Evolutionary conservation across 2,329 filamentous ascomycete species (phyloP), one percentile per base, ranked within the genome.

Genomic region (Cordyceps cateniannulata): DNA sequence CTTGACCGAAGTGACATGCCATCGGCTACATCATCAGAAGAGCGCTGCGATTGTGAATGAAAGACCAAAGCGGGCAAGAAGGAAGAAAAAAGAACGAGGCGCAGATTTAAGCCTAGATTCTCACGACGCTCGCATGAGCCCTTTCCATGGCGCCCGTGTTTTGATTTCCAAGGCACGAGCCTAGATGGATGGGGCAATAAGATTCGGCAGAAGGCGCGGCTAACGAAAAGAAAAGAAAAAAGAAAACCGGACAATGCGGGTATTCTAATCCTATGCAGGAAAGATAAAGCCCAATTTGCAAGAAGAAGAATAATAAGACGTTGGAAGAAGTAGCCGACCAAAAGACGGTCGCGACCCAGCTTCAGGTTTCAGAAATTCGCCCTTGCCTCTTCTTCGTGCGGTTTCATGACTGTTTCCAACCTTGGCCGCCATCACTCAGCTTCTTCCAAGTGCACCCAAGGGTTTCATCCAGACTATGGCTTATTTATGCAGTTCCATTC

Each of bases 81-180:
- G 7, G 10, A 48, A 3, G 12, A 16, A 20, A 40, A 14, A n/a
- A n/a, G n/a, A 2, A 25, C n/a, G 6, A 42, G 24, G 27, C 54
- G 42, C 54, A 57, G 54, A 57, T 57, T 57, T 40, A 16, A n/a
- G 54, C 27, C 29, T 2, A 57, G 54, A 57, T 57, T 16, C 20
- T 20, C 27, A 57, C 54, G 45, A 57, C 54, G 48, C 54, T 49
- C 18, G 14, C 27, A 24, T 57, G 45, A 35, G 54, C 29, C 20
- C 54, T 57, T 49, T 49, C 45, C 29, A 40, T 48, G 29, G 45
- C 54, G 54, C 54, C 32, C 29, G 44, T 48, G 44, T 48, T 25
- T 40, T 27, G 24, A 18, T 35, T 32, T 42, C 14, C 22, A 35
- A 35, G 32, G 32, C 10, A 35, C 32, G 32, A 35, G 40, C 52